phyloP scores from a whole-genome alignment of 2,329 filamentous ascomycete genomes.

The Leptodontidium sp. region DNA sequence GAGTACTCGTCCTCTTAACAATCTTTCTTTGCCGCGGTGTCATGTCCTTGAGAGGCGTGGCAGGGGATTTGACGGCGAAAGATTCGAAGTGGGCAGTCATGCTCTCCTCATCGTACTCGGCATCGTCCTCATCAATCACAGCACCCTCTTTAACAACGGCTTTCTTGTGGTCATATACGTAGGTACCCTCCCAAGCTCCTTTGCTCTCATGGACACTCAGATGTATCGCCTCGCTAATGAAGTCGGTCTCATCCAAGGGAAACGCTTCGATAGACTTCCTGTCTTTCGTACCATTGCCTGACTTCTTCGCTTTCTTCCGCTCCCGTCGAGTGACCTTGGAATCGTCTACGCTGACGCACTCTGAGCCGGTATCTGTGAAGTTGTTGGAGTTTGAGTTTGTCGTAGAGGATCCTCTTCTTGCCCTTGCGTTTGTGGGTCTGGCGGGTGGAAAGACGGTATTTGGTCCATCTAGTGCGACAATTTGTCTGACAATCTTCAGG shows the following conservation, averaged over 20 bases:
- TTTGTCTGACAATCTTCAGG: conserved; percentile 39
- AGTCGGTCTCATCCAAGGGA: conserved; percentile 40
- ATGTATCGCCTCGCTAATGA: conserved; percentile 45
- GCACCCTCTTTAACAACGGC: conserved; percentile 5
- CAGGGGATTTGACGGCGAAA: conserved; percentile 32
- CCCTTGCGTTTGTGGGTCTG: conserved; percentile 17
- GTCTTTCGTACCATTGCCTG: conserved; percentile 27
- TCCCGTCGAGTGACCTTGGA: conserved; percentile 36
- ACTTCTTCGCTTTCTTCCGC: conserved; percentile 42
- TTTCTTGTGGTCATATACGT: conserved; percentile 32
- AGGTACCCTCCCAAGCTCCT: conserved; percentile 42
- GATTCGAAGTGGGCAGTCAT: conserved; percentile 1
- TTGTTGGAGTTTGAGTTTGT: conserved; percentile 24
- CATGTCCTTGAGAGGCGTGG: conserved; percentile 26
- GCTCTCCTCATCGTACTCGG: conserved; percentile 17
- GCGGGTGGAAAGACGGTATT: conserved; percentile 20
- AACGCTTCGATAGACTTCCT: conserved; percentile 36
- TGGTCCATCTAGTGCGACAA: conserved; percentile 37
- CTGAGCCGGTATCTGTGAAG: conserved; percentile 36
- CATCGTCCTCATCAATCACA: conserved; percentile 16
- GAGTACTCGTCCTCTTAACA: conserved; percentile 33
- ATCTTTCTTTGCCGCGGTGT: conserved; percentile 42
- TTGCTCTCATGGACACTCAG: conserved; percentile 41
- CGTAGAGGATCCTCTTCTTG: conserved; percentile 21
- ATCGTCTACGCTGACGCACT: conserved; percentile 28